A percentile compares a stretch with the other conserved stretches of the same genome.
These are phyloP conservation scores for Syncephalis plumigaleata DNA, from an alignment of 371 early-diverging fungal genomes.

Conservation along the genomic window DNA sequence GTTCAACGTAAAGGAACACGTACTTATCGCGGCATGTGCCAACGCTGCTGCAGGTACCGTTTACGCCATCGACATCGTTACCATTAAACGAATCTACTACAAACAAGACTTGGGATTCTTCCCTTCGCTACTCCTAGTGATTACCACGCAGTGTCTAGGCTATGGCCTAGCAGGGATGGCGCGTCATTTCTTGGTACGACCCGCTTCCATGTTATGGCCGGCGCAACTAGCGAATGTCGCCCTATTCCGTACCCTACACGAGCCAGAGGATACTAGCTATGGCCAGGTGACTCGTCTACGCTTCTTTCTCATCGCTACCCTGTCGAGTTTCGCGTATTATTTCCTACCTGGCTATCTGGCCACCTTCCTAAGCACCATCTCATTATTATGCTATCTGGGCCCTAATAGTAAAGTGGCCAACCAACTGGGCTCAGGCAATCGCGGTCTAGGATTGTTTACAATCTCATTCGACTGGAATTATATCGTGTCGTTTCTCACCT, in stretches of 20 bases:
- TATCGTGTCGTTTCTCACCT: constrained; percentile 11
- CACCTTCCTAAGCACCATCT: constrained; percentile 24
- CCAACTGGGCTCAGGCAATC: constrained; percentile 22
- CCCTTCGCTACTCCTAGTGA: not conserved
- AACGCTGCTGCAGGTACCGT: constrained; percentile 14
- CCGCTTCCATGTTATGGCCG: constrained; percentile 80
- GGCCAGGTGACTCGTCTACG: no score
- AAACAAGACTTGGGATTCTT: no score
- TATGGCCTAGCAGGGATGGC: constrained; percentile 74
- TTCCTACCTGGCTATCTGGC: constrained; percentile 37
- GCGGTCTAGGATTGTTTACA: constrained; percentile 18
- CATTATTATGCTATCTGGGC: constrained; percentile 18
- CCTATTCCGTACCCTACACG: constrained; percentile 52
- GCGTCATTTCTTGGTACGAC: constrained; percentile 58
- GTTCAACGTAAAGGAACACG: constrained; percentile 66
- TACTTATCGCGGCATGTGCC: constrained; percentile 27
- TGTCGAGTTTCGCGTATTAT: constrained; percentile 23
- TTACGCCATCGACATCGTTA: no score
- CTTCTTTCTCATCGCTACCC: no score
- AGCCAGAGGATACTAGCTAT: not conserved
- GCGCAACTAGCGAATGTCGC: constrained; percentile 51
- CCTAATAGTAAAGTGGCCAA: constrained; percentile 27
- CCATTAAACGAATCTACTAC: no score
- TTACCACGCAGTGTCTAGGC: constrained; percentile 58
- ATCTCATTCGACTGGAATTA: constrained; percentile 17